Conservation (phyloP, 1,284 basidiomycete genomes). For the Heterobasidion irregulare region DNA sequence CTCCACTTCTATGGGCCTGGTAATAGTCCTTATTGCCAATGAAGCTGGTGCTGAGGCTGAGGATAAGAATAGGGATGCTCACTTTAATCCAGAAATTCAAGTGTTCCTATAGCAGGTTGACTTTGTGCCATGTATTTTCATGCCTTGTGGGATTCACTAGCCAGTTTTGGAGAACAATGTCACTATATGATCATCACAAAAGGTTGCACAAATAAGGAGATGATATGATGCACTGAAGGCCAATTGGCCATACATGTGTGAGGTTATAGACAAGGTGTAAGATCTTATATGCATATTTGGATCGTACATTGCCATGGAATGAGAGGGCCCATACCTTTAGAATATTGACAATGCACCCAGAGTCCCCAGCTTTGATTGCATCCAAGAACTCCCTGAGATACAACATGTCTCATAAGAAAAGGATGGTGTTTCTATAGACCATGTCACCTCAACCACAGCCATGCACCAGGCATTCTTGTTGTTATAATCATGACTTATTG, state of each 20-base stretch:
- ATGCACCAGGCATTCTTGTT: no score
- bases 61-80: not conserved
- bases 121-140: conserved; percentile 20
- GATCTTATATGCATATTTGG: conserved; percentile 32
- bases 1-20: conserved; percentile 20
- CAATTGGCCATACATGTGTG: conserved; percentile 25
- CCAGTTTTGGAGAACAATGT: conserved; percentile 29
- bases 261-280: conserved; percentile 30
- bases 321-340: conserved; percentile 24
- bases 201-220: no score
- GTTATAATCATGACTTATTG: no score
- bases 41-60: not conserved
- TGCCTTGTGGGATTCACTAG: conserved; percentile 28
- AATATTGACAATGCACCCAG: conserved; percentile 22
- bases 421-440: conserved; percentile 26
- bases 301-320: conserved; percentile 24
- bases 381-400: conserved; percentile 25
- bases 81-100: conserved; percentile 30
- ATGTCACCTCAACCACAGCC: conserved; percentile 17
- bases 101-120: conserved; percentile 34
- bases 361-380: conserved; percentile 27
- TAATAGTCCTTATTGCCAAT: conserved; percentile 18
- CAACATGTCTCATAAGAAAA: conserved; percentile 27
- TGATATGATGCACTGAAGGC: conserved; percentile 8
- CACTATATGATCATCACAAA: conserved; percentile 8